Percentiles rank a stretch among this genome's conserved stretches.
Conservation (phyloP, 2,329 filamentous ascomycete species). For the Pseudocercospora macadamiae region DNA sequence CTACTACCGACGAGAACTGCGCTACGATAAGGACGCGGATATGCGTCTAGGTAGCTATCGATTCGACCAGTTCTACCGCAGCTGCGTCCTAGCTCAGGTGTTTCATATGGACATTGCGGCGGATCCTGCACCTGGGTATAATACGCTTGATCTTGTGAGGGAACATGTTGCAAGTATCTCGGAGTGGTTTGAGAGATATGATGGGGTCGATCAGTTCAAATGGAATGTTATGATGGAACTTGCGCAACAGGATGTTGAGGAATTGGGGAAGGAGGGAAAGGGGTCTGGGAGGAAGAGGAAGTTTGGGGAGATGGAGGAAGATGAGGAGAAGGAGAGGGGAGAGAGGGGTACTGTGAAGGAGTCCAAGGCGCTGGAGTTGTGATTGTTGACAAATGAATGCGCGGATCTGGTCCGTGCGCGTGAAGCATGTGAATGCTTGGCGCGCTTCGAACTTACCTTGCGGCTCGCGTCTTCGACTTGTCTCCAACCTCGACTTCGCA, state of each 20-base stretch:
- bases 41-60: neutral
- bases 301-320: neutral
- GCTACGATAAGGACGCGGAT: neutral
- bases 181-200: neutral
- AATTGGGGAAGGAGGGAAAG: neutral
- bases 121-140: neutral
- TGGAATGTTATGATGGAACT: neutral
- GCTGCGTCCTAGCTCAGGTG: neutral
- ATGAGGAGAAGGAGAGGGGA: neutral
- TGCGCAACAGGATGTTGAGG: neutral
- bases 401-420: no score
- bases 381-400: no score
- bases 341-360: no score
- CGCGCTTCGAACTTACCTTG: no score
- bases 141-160: neutral
- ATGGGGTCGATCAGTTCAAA: neutral
- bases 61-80: neutral
- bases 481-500: no score
- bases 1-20: neutral
- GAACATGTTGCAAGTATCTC: neutral
- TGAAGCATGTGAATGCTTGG: no score
- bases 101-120: neutral
- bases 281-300: neutral
- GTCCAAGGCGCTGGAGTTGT: no score
- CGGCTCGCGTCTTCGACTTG: no score